Conservation (phyloP, 1,284 basidiomycete species). For the Trametes polyzona region DNA sequence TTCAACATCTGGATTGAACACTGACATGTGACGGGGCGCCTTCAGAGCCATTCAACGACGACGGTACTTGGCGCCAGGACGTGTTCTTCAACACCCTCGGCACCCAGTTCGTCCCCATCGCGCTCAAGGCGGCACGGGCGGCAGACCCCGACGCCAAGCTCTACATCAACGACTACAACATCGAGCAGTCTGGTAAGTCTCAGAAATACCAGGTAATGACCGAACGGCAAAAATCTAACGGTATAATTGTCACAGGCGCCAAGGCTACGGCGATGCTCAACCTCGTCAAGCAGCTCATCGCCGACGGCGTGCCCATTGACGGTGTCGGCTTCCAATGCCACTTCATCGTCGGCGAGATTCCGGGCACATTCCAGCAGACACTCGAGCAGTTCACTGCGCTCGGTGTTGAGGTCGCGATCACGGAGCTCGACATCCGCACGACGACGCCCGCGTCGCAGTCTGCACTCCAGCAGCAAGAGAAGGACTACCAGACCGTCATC, state of each 20-base stretch:
- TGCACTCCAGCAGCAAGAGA: constrained; percentile 51
- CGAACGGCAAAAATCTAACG: too few relatives aligned
- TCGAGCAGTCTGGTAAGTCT: constrained; percentile 27
- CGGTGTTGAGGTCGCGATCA: constrained; percentile 58
- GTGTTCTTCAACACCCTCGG: constrained; percentile 56
- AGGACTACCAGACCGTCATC: constrained; percentile 51
- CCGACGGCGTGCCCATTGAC: constrained; percentile 48
- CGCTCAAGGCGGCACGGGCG: constrained; percentile 48
- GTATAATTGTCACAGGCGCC: constrained; percentile 38
- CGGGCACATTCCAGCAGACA: constrained; percentile 43
- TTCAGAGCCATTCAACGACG: constrained; percentile 62
- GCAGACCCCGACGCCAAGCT: constrained; percentile 48
- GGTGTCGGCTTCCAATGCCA: constrained; percentile 56
- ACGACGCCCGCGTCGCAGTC: constrained; percentile 49
- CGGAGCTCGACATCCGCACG: constrained; percentile 60
- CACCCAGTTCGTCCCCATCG: constrained; percentile 46
- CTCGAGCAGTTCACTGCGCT: constrained; percentile 51
- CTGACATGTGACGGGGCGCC: background rate
- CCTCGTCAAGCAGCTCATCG: constrained; percentile 48
- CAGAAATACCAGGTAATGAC: too few relatives aligned
- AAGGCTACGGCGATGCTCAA: constrained; percentile 51
- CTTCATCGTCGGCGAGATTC: constrained; percentile 52
- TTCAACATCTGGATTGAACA: background rate
- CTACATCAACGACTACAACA: constrained; percentile 61
- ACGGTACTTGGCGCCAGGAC: constrained; percentile 53